Evolutionary conservation across 2,329 filamentous ascomycete genomes (phyloP).

Genomic region (Hyphodiscus sp.): DNA sequence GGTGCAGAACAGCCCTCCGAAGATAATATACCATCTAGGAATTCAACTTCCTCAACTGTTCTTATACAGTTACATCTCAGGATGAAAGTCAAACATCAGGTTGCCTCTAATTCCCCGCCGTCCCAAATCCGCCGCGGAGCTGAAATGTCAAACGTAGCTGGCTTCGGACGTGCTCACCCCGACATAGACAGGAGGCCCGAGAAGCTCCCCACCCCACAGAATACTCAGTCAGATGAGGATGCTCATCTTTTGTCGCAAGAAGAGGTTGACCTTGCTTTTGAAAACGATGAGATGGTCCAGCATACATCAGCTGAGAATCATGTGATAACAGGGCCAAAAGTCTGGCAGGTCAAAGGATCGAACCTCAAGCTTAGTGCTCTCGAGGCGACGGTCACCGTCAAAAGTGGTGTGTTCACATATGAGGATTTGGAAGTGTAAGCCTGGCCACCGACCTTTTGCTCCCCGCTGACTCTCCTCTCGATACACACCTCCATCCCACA

Average conservation of each 20-base stretch:
- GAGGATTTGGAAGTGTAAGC: conserved; percentile 2
- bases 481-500: not conserved
- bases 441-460: not conserved
- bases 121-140: not conserved
- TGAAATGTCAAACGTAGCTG: not conserved
- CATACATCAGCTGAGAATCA: not conserved
- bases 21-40: not conserved
- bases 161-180: not conserved
- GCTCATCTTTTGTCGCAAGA: not conserved
- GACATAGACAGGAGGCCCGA: not conserved
- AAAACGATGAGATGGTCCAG: conserved; percentile 1
- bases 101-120: not conserved
- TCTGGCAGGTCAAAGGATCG: conserved; percentile 6
- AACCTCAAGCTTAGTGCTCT: conserved; percentile 5
- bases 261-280: conserved; percentile 1
- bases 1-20: not conserved
- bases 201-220: not conserved
- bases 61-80: not conserved
- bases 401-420: conserved; percentile 2
- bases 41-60: not conserved
- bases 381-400: conserved; percentile 2
- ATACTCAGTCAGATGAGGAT: not conserved
- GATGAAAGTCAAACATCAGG: conserved; percentile 3
- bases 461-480: not conserved
- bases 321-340: not conserved